Evolutionary conservation across 2,329 filamentous ascomycete species (phyloP).

Genomic region (Fusarium brevicatenulatum): DNA sequence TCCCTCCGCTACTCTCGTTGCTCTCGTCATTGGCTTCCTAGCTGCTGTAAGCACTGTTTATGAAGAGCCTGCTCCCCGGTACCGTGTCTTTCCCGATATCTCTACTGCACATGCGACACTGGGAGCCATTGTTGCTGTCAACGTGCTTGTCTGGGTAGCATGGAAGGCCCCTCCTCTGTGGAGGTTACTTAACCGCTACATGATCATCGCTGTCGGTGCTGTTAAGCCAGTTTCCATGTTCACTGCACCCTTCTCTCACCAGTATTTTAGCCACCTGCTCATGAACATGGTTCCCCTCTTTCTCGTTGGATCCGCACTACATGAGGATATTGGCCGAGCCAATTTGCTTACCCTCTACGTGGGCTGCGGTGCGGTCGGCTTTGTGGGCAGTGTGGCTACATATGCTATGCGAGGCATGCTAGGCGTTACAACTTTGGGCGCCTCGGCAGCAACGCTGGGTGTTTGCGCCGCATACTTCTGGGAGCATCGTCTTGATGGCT

Average conservation of each 20-base stretch:
- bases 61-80: conserved; percentile 60
- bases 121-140: conserved; percentile 68
- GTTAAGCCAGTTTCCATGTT: conserved; percentile 71
- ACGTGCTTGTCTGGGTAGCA: conserved; percentile 63
- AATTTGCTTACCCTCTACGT: conserved; percentile 76
- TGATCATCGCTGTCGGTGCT: conserved; percentile 71
- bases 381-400: conserved; percentile 65
- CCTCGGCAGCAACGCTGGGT: conserved; percentile 72
- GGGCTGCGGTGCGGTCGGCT: conserved; percentile 66
- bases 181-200: conserved; percentile 73
- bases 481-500: conserved; percentile 65
- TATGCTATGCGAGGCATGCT: conserved; percentile 60
- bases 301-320: conserved; percentile 72
- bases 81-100: conserved; percentile 68
- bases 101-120: conserved; percentile 73
- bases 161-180: conserved; percentile 75
- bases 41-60: conserved; percentile 60
- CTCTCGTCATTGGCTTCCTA: conserved; percentile 56
- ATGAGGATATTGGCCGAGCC: conserved; percentile 76
- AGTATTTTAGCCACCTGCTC: conserved; percentile 66
- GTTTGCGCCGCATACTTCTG: conserved; percentile 71
- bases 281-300: conserved; percentile 74
- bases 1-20: conserved; percentile 62
- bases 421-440: conserved; percentile 68
- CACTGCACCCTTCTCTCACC: conserved; percentile 76